Base-by-base conservation (phyloP, 2,329 filamentous ascomycete genomes). In the Exophiala sp. region DNA sequence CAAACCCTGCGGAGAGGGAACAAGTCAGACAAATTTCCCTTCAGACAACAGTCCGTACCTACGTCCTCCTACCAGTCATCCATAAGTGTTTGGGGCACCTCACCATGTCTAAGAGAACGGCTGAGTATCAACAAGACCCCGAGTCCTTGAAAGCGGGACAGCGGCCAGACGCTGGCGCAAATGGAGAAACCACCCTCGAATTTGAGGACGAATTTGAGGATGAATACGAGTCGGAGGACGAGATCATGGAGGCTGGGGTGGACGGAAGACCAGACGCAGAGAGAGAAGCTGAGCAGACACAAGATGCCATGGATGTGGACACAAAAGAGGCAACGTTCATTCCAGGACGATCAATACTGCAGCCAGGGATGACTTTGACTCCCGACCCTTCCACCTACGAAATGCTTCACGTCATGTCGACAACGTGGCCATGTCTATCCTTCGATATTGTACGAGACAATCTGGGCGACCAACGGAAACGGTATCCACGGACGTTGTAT, bases 401-500 rank as follows among this genome's bases (percentile, higher is more conserved):
- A 67, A 94, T 98, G 89, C 81, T 98, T 52, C 93, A 98, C 75
- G 88, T 82, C 55, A 79, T 98, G 57, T 93, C 86, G 68, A 90
- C 90, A 6, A 89, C 89, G 1, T 98, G 93, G 93, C 93, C 93
- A 2, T 98, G 93, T 67, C 79, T 98, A 13, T 97, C 91, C 1
- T 95, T 96, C 70, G 93, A 97, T 66, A 85, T 98, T 53, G 71
- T 98, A 56, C 83, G 79, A 62, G 93, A 98, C 70, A 76, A 77
- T 45, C 79, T 98, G 14, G 93, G 93, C 59, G 85, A 95, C 65
- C 83, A 88, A 68, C 85, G 93, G 64, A 94, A 85, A 68, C 83
- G 85, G n/a, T 98, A 94, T 70, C 93, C 93, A 21, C 88, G 89
- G 43, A 96, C 91, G 52, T 85, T 96, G 72, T 98, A 97, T 72